A percentile compares a stretch with the other conserved stretches of the same genome.
Conservation (phyloP, 177 flowering plant genomes). For the Vitis hybrid region DNA sequence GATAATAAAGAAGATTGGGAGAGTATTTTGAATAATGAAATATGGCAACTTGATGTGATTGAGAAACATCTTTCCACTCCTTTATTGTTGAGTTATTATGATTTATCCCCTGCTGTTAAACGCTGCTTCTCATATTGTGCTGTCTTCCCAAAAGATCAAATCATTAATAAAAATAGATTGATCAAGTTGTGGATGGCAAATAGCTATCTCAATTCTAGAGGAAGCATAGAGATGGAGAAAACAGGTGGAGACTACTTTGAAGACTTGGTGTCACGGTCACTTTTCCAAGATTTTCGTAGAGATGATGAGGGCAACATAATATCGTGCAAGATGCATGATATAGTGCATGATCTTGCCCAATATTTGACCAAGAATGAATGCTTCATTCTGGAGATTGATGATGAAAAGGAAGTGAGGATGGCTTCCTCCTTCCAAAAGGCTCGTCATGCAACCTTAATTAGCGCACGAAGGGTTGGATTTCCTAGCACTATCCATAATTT, state of each 20-base stretch:
- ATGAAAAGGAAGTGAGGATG: not conserved
- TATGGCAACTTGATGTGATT: too few relatives aligned
- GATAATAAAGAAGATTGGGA: too few relatives aligned
- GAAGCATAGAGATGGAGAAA: slow-evolving; percentile 11
- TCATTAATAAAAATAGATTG: slow-evolving; percentile 2
- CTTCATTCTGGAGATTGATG: not conserved
- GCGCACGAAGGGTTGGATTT: too few relatives aligned
- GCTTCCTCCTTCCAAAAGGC: not conserved
- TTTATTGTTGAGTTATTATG: too few relatives aligned
- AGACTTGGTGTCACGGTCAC: slow-evolving; percentile 20
- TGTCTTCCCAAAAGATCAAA: slow-evolving; percentile 14
- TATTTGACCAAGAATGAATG: slow-evolving; percentile 8
- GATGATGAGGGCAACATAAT: not conserved
- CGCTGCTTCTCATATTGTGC: slow-evolving; percentile 20
- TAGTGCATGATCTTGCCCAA: slow-evolving; percentile 19
- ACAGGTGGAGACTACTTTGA: slow-evolving; percentile 18
- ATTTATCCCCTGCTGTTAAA: not conserved
- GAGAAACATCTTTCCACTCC: too few relatives aligned
- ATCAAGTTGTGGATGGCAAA: slow-evolving; percentile 19
- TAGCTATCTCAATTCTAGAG: not conserved
- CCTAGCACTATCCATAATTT: not conserved
- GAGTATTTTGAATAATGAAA: too few relatives aligned
- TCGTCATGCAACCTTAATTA: not conserved
- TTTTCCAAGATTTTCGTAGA: slow-evolving; percentile 14
- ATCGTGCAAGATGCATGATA: slow-evolving; percentile 24